Base-by-base conservation (phyloP, 1,139 yeast genomes). In the Kluyveromyces sp. region DNA sequence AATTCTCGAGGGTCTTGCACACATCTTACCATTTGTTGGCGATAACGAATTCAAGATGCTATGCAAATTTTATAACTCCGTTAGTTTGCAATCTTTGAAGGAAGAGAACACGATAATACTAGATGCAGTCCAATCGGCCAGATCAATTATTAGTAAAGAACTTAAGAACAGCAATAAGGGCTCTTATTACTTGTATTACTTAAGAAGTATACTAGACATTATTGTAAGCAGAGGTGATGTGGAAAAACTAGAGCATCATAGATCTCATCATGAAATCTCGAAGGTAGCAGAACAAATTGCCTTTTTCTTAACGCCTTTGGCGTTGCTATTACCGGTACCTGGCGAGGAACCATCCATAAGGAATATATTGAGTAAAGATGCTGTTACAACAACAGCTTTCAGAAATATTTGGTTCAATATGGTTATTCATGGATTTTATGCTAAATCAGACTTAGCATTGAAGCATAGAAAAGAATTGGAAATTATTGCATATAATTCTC, bases 371-470 rank as follows among this genome's bases (percentile, higher is more conserved):
- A 47, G 54, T 15, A 49, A 54, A 8, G 67, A 65, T 46, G 64
- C 63, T 34, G 53, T 50, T 1, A 49, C 61, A 3, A 59, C 66
- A 4, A 59, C 55, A 37, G 73, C 83, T 48, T 88, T 90, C 69
- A 78, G 95, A 59, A 86, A 92, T 63, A 80, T 88, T 43, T 94
- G 99, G 99, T 89, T 86, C 63, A 92, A 90, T 60, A 74, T 92
- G 77, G 94, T 84, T 3, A 87, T 90, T 39, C 96, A 92, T 65
- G 98, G 98, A 0, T 89, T 81, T 61, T 77, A 82, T 27, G 71
- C 73, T 45, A 74, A 75, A 44, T 81, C 95, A 0, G 71, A 72
- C 10, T 70, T 80, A 57, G 75, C 81, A 7, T 67, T 70, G 46
- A 66, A 68, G 7, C 74, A 77, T 57, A 61, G 67, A 46, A 51